Evolutionary conservation across 352 stramenopile genomes (phyloP), one percentile per base, ranked within the genome.

Genomic region (Pythium periplocum): DNA sequence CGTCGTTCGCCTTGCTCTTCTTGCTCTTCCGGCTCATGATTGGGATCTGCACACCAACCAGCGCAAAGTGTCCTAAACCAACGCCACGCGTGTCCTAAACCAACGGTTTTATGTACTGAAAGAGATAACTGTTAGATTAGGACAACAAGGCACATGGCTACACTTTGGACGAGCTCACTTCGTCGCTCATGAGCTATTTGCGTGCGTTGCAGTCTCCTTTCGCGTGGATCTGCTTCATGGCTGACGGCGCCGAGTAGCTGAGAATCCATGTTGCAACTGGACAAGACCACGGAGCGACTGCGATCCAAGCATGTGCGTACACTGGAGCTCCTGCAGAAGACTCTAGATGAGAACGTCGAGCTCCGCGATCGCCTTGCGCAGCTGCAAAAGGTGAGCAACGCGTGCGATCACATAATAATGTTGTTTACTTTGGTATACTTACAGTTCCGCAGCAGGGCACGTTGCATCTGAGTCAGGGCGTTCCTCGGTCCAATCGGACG

Each of bases 291-390:
- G 31, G 80, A 90, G 63, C 71, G 78, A 51, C 62, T 90, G 42
- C 75, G 80, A 35, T 87, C 80, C 56, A 90, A 90, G 68, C 80
- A 90, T 55, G 80, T 90, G 26, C 77, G 80, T 11, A 90, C 80
- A 33, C 74, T 90, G 1, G 80, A 90, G 60, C 59, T 90, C 35
- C 70, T 90, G 17, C 80, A 90, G 53, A 87, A 87, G 62, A 90
- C 80, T 31, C 59, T 90, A 2, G 80, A 90, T 44, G 80, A 88
- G 55, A 90, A 90, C 55, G 78, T 73, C 36, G 77, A 85, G 49
- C 64, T 90, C 42, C 77, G 74, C 3, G 69, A 83, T 17, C 60
- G 60, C 2, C 36, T 87, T 2, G 63, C 58, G 7, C 65, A 67
- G 40, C 48, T 83, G 7, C 68, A 85, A 51, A 78, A 83, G 72